Evolutionary conservation across 768 basidiomycete species (phyloP).

Genomic region (Filobasidium wieringae): DNA sequence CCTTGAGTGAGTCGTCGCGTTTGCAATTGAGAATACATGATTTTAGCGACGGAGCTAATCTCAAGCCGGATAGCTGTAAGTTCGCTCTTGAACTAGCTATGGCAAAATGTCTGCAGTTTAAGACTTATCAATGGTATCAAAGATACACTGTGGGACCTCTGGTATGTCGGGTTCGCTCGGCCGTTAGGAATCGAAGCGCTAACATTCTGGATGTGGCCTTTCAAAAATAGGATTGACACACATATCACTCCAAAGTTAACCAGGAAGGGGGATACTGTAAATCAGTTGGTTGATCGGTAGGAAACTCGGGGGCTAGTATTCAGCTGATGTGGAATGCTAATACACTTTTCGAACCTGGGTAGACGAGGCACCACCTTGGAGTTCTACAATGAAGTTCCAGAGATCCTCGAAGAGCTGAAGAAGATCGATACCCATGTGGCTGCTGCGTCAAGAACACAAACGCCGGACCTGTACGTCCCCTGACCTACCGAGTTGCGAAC

Average conservation of each 20-base stretch:
- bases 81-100: too few relatives aligned
- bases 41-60: neutral
- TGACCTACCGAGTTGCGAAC: neutral
- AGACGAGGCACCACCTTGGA: constrained; percentile 51
- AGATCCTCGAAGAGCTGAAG: constrained; percentile 51
- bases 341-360: neutral
- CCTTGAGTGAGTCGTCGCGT: constrained; percentile 61
- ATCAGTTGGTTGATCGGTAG: constrained; percentile 36
- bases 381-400: constrained; percentile 67
- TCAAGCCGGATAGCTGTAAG: neutral
- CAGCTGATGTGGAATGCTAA: neutral
- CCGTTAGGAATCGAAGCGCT: constrained; percentile 28
- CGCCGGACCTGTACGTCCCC: constrained; percentile 53
- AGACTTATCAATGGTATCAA: neutral
- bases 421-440: constrained; percentile 47
- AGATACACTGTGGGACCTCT: constrained; percentile 72
- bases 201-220: constrained; percentile 43
- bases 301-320: neutral
- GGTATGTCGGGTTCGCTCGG: constrained; percentile 52
- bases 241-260: constrained; percentile 38
- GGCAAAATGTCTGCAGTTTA: neutral
- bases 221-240: constrained; percentile 17
- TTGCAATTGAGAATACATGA: too few relatives aligned
- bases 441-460: constrained; percentile 61
- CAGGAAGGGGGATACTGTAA: constrained; percentile 35